Conservation (phyloP, 768 basidiomycete genomes). For the Hericium alpestre region DNA sequence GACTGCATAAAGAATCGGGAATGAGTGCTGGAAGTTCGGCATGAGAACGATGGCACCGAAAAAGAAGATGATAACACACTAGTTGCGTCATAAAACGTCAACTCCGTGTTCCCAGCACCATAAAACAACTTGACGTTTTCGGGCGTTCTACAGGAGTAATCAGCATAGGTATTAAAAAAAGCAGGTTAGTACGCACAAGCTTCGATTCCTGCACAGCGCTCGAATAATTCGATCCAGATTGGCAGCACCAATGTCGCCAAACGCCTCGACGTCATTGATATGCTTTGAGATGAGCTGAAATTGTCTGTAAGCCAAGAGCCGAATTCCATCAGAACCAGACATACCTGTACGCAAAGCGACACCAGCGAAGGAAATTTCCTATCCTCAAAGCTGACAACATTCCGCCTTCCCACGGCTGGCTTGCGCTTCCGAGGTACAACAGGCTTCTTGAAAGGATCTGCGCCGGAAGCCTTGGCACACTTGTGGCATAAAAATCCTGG, state of each 20-base stretch:
- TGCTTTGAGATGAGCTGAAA: constrained; percentile 71
- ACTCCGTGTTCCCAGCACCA: constrained; percentile 48
- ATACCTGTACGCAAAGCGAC: constrained; percentile 70
- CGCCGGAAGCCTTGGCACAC: constrained; percentile 70
- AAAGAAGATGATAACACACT: constrained; percentile 38
- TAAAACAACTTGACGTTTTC: constrained; percentile 84
- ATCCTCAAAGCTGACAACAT: constrained; percentile 59
- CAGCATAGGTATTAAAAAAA: background rate
- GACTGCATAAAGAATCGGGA: constrained; percentile 53
- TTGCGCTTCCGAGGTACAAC: constrained; percentile 51
- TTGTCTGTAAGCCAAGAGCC: background rate
- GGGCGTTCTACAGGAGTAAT: constrained; percentile 39
- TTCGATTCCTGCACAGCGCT: constrained; percentile 70
- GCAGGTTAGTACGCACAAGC: constrained; percentile 46
- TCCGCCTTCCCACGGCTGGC: constrained; percentile 54
- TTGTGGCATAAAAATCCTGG: constrained; percentile 76
- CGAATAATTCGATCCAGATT: constrained; percentile 81
- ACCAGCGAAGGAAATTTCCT: constrained; percentile 61
- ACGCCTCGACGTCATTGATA: constrained; percentile 80
- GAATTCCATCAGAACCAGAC: constrained; percentile 6
- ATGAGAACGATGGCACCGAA: background rate
- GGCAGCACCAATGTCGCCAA: constrained; percentile 78
- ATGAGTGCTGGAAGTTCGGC: constrained; percentile 45
- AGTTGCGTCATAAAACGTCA: constrained; percentile 83
- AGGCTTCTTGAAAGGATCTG: constrained; percentile 81